phyloP scores from a whole-genome alignment of 345 rosid genomes.

The Citrus glauca region DNA sequence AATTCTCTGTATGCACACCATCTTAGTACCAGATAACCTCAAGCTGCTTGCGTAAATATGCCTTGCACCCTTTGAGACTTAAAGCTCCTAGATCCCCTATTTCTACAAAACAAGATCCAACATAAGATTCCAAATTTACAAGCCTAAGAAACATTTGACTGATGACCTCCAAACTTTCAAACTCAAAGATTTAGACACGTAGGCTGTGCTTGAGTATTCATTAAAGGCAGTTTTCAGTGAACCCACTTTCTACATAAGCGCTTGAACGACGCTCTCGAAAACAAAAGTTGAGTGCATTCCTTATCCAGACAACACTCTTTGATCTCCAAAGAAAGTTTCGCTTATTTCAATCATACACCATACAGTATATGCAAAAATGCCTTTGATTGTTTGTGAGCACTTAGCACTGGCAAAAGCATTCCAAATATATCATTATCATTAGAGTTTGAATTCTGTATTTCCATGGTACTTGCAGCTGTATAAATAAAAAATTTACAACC shows the following conservation, averaged over 20 bases:
- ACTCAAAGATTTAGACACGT: neutral
- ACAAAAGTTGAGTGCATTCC: neutral
- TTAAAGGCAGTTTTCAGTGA: neutral
- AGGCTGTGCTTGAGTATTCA: neutral
- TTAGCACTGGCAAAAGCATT: neutral
- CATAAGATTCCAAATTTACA: constrained; percentile 9
- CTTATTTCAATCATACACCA: neutral
- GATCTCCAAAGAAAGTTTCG: neutral
- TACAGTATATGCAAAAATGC: neutral
- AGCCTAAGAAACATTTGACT: neutral
- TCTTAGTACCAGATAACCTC: constrained; percentile 46
- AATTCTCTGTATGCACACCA: constrained; percentile 42
- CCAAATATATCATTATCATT: too few species aligned
- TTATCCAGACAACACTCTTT: neutral
- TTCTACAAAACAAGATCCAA: constrained; percentile 22
- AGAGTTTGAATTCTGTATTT: too few species aligned
- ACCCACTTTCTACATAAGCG: neutral
- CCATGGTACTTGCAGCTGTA: too few species aligned
- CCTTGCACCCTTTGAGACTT: constrained; percentile 42
- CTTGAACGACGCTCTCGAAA: neutral
- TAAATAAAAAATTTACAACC: too few species aligned
- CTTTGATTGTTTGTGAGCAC: too few species aligned
- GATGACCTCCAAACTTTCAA: neutral
- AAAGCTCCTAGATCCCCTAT: constrained; percentile 34
- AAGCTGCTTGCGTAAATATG: constrained; percentile 48